Evolutionary conservation across 139 green algal genomes (phyloP), one percentile per base, ranked within the genome.

Genomic region (Coccomyxa sp.): DNA sequence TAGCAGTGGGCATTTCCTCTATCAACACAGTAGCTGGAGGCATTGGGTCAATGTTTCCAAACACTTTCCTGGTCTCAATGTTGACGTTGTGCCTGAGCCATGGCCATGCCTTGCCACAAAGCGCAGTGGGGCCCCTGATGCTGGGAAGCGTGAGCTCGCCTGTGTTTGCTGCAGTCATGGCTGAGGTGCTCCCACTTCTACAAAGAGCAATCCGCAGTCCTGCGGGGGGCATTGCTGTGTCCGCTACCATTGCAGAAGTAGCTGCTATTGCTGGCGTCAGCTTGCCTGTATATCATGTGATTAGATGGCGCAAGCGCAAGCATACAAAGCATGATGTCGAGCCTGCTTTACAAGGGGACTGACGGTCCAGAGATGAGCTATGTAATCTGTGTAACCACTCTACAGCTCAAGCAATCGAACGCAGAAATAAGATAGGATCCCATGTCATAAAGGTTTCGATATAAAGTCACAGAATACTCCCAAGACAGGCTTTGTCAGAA

Each of bases 41-140:
- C 8, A 18, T 71, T 12, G 58, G 58, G 8, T 71, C 58, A 36
- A 71, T 71, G 58, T 71, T 71, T 34, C 58, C 58, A 29, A 71
- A 71, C 58, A 71, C 58, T 12, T 71, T 71, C 50, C 58, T 71
- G 58, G 58, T 71, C 29, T 71, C 14, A 12, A 71, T 71, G 58
- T 18, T 71, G 58, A 71, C 58, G 31, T 71, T 36, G 58, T 71
- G 16, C 24, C 24, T 71, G 58, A 71, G 58, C 58, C 58, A 71
- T 33, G 24, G 58, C 58, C 29, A 71, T 71, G 58, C 58, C 24
- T 33, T 71, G 58, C 58, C 58, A 18, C 14, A 71, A 12, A 71
- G 58, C 29, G 58, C 58, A 71, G 8, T 71, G 18, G 58, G 50
- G 24, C 58, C 58, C 10, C 58, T 71, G 58, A 29, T 71, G 8